These are phyloP conservation scores for Russula earlei DNA, from an alignment of 768 basidiomycete species.

Conservation along the genomic window DNA sequence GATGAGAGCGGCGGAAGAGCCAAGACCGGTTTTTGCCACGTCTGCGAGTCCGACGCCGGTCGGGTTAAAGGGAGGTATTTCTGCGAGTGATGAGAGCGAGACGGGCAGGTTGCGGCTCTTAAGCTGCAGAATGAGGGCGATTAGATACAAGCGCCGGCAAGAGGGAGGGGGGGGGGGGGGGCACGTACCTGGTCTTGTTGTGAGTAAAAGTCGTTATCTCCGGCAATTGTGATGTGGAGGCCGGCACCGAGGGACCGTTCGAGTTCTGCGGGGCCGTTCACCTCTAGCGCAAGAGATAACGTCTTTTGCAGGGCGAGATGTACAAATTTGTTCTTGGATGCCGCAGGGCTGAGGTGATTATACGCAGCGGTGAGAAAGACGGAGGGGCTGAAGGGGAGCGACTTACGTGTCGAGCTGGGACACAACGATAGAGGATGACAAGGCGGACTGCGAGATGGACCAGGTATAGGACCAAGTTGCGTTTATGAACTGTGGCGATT, in stretches of 20 bases:
- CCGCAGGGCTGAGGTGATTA: conserved; percentile 11
- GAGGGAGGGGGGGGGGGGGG: conserved; percentile 8
- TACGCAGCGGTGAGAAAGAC: neutral
- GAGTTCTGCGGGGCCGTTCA: conserved; percentile 37
- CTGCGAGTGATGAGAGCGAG: conserved; percentile 50
- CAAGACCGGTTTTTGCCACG: conserved; percentile 98
- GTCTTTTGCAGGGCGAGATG: conserved; percentile 79
- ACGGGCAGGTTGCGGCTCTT: conserved; percentile 49
- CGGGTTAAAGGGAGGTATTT: conserved; percentile 67
- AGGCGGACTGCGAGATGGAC: conserved; percentile 27
- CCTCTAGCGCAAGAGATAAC: conserved; percentile 56
- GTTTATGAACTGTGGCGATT: conserved; percentile 84
- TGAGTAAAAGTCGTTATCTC: conserved; percentile 98
- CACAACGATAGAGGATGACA: conserved; percentile 20
- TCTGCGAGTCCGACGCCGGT: conserved; percentile 59
- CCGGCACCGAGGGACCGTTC: conserved; percentile 39
- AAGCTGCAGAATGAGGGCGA: conserved; percentile 43
- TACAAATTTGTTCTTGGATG: conserved; percentile 79
- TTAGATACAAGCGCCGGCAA: neutral
- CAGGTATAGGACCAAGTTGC: conserved; percentile 70
- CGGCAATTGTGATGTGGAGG: conserved; percentile 73
- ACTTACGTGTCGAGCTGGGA: conserved; percentile 23
- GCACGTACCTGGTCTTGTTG: conserved; percentile 68
- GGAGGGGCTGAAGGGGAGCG: neutral
- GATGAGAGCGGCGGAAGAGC: conserved; percentile 94